Evolutionary conservation across 306 rosid species (phyloP).

Genomic region (Acacia crassicarpa): DNA sequence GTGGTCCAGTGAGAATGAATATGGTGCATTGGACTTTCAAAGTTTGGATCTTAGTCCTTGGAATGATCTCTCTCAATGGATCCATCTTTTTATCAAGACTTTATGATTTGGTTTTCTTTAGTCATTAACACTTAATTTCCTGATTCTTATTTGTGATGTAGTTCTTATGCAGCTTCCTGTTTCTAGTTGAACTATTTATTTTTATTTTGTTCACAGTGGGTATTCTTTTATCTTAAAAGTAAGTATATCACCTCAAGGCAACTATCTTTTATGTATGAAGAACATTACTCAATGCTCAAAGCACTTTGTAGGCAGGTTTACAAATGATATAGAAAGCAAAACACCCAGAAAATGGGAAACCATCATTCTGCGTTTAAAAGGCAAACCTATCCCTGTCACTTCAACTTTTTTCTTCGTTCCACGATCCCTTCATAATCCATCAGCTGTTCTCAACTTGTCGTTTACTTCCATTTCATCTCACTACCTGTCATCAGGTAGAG

Average conservation of each 20-base stretch:
- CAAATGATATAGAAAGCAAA: background rate
- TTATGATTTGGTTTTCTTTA: constrained; percentile 26
- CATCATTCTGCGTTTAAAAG: background rate
- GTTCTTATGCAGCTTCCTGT: background rate
- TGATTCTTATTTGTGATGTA: constrained; percentile 15
- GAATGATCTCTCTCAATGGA: background rate
- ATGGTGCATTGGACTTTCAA: constrained; percentile 20
- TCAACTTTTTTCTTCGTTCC: background rate
- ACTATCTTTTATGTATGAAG: background rate
- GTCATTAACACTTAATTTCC: background rate
- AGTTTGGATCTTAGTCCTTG: constrained; percentile 18
- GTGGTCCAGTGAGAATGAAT: constrained; percentile 18
- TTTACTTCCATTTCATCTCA: background rate
- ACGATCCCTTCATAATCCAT: background rate
- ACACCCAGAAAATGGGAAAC: background rate
- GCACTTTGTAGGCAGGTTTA: background rate
- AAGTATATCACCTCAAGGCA: background rate
- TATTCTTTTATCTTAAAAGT: background rate
- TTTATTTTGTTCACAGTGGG: background rate
- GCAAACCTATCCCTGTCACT: background rate
- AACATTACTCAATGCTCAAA: background rate
- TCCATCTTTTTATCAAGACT: background rate
- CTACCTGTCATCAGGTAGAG: background rate
- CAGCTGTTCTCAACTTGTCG: background rate
- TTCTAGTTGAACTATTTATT: background rate